phyloP scores from a whole-genome alignment of 208 protist genomes.

The Eutreptiella sp. region DNA sequence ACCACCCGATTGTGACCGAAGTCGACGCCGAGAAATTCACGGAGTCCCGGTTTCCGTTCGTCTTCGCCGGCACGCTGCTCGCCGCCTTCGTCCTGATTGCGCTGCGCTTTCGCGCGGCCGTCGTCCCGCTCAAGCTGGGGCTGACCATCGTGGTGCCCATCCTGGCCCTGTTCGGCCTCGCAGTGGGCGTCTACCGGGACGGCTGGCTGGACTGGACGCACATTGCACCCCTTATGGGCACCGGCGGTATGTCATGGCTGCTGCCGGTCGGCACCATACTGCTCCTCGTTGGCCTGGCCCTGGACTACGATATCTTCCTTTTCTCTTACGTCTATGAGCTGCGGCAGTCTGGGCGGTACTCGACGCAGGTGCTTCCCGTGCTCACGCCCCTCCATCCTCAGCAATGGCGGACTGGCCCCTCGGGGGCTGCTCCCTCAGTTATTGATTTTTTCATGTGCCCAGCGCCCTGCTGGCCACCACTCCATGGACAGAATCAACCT shows the following conservation, averaged over 20 bases:
- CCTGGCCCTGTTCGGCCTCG: conserved; percentile 33
- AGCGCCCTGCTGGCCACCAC: too few species aligned
- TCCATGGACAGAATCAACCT: too few species aligned
- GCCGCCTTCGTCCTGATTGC: conserved; percentile 39
- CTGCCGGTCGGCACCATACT: conserved; percentile 37
- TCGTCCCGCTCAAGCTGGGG: conserved; percentile 43
- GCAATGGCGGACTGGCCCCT: too few species aligned
- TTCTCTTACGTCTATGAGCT: conserved; percentile 35
- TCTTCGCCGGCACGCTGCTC: conserved; percentile 24
- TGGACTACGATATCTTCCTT: conserved; percentile 60
- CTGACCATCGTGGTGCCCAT: conserved; percentile 40
- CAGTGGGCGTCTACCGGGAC: conserved; percentile 38
- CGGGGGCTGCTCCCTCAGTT: too few species aligned
- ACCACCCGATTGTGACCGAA: too few species aligned
- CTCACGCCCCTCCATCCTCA: too few species aligned
- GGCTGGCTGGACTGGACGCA: conserved; percentile 31
- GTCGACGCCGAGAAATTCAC: too few species aligned
- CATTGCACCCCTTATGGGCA: neutral
- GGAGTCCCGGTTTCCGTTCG: conserved; percentile 27
- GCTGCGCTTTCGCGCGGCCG: conserved; percentile 34
- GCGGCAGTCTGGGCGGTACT: too few species aligned
- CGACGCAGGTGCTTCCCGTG: too few species aligned
- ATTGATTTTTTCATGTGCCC: too few species aligned
- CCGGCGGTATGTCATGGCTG: conserved; percentile 35
- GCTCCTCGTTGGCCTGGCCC: conserved; percentile 45